phyloP scores from a whole-genome alignment of 2,329 filamentous ascomycete species.

The Chlorencoelia australis region DNA sequence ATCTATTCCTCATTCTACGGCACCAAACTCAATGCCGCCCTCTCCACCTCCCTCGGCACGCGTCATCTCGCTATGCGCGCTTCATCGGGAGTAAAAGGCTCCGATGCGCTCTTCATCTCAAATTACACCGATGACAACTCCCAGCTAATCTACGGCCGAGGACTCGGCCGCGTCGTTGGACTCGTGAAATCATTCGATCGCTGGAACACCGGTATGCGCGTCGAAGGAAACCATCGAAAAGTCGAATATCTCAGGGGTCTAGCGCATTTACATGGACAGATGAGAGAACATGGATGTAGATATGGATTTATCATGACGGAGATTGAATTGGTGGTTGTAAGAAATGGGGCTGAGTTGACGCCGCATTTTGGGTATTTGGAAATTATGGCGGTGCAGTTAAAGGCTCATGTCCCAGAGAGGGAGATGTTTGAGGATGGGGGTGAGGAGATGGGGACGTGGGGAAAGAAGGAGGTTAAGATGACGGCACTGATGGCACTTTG shows the following conservation, averaged over 20 bases:
- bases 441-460: constrained; percentile 27
- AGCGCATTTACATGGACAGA: constrained; percentile 75
- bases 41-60: constrained; percentile 62
- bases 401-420: constrained; percentile 26
- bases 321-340: constrained; percentile 86
- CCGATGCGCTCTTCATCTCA: constrained; percentile 34
- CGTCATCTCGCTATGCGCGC: constrained; percentile 40
- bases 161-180: constrained; percentile 60
- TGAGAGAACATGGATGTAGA: constrained; percentile 86
- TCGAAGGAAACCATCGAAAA: constrained; percentile 72
- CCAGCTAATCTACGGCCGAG: constrained; percentile 35
- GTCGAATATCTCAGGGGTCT: constrained; percentile 85
- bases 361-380: constrained; percentile 89
- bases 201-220: constrained; percentile 92
- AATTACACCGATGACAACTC: constrained; percentile 43
- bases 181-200: constrained; percentile 87
- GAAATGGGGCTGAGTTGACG: constrained; percentile 59
- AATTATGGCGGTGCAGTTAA: constrained; percentile 51
- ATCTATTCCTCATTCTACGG: constrained; percentile 73
- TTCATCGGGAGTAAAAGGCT: constrained; percentile 16
- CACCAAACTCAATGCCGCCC: constrained; percentile 76
- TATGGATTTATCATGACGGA: constrained; percentile 97
- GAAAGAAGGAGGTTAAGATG: constrained; percentile 49
- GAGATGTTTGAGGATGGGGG: constrained; percentile 19
- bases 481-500: constrained; percentile 68